Evolutionary conservation across 176 grass and related monocot genomes (phyloP), one percentile per base, ranked within the genome.

Genomic region (Coix lacrymajobi): DNA sequence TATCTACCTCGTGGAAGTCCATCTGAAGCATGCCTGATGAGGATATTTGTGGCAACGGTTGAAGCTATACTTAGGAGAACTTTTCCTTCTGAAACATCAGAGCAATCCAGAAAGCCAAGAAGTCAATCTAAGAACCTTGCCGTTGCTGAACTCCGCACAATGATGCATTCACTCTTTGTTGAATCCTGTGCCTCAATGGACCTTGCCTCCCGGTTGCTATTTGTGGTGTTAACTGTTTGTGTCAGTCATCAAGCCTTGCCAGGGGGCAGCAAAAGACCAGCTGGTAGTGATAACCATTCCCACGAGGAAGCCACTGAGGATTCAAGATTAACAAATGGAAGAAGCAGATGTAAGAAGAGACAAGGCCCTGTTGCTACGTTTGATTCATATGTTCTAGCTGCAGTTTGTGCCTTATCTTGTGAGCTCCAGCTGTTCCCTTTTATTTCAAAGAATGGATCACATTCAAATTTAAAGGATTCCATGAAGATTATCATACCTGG

Each of bases 1-100:
- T 99, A 96, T 83, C 87, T 99, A 79, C 96, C 96, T 60, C 91
- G 91, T 32, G 96, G 96, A 86, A 99, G 96, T 79, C 96, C 96
- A 62, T 95, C 96, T 70, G 96, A 98, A 91, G 96, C 96, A 52
- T 98, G 92, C 68, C 89, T 98, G 62, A 91, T 99, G 91, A 99
- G 96, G 82, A 99, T 99, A 66, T 99, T 99, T 90, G 96, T 99
- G 79, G 96, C 96, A 41, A 96, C 96, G 9, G 96, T 99, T 60
- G 96, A 99, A 93, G 93, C 96, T 83, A 92, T 99, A 87, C 93
- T 99, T 22, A 90, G 89, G 68, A 94, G 96, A 78, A 93, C 96
- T 66, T 99, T 99, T 86, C 93, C 96, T 46, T 34, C 81, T 3
- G 93, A 99, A 77, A 85, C 73, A 38, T 51, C 69, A 22, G 90